Evolutionary conservation across 306 rosid species (phyloP).

Genomic region (Abrus pulchellus): DNA sequence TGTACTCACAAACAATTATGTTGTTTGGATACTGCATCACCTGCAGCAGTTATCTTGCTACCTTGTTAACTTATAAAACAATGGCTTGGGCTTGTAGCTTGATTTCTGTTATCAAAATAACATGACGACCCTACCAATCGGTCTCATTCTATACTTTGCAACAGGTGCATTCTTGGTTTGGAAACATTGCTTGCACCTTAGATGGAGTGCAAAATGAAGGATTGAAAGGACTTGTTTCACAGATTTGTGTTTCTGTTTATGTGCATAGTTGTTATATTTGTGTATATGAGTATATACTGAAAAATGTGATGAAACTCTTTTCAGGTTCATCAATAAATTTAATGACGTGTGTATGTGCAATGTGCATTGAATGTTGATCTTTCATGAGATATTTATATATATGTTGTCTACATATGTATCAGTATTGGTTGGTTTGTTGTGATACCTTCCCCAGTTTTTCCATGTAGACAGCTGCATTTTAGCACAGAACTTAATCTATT

Average conservation of each 20-base stretch:
- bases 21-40: slow-evolving; percentile 12
- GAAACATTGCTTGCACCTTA: not conserved
- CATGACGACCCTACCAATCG: not conserved
- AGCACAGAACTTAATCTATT: not conserved
- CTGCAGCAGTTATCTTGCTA: not conserved
- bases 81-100: not conserved
- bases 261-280: not conserved
- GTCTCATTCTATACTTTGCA: not conserved
- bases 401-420: not conserved
- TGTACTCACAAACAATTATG: not conserved
- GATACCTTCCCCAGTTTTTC: not conserved
- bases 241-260: not conserved
- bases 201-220: not conserved
- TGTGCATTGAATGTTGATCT: not conserved
- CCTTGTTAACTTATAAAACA: not conserved
- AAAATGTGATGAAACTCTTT: not conserved
- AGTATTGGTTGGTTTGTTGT: not conserved
- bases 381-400: not conserved
- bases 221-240: not conserved
- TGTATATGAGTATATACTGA: not conserved
- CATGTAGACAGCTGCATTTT: not conserved
- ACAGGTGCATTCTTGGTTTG: not conserved
- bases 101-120: not conserved
- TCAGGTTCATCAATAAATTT: not conserved
- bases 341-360: not conserved